Conservation (phyloP, 2,329 filamentous ascomycete genomes). For the Venturia nashicola region DNA sequence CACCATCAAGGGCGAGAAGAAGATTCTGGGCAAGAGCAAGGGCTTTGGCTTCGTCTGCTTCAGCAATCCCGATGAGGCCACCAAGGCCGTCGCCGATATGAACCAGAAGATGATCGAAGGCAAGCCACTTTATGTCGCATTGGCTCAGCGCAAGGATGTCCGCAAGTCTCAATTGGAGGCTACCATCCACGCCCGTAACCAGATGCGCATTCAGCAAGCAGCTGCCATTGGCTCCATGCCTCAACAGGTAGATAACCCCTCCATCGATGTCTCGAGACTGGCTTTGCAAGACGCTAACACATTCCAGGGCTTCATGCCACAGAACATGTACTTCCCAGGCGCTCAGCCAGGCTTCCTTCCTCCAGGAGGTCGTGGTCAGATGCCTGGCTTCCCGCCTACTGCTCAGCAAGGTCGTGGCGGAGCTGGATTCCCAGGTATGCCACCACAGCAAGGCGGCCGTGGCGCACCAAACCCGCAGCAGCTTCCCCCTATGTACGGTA, state of each 20-base stretch:
- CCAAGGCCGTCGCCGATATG: conserved; percentile 98
- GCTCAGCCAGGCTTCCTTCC: conserved; percentile 55
- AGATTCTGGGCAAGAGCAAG: conserved; percentile 89
- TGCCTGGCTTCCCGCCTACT: conserved; percentile 50
- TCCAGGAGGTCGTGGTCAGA: conserved; percentile 44
- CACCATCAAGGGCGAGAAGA: conserved; percentile 47
- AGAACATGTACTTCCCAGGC: conserved; percentile 84
- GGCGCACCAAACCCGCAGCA: conserved; percentile 66
- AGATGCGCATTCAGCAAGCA: conserved; percentile 95
- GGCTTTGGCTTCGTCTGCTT: conserved; percentile 99
- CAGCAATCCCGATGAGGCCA: conserved; percentile 97
- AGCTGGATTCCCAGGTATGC: conserved; percentile 74
- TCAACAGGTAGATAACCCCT: conserved; percentile 33
- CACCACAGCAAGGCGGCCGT: conserved; percentile 68
- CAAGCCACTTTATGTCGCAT: conserved; percentile 95
- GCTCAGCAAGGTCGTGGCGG: conserved; percentile 74
- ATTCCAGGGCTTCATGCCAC: conserved; percentile 63
- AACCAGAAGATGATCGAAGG: conserved; percentile 97
- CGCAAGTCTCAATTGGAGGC: conserved; percentile 93
- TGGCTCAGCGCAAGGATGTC: conserved; percentile 98
- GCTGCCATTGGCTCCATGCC: conserved; percentile 83
- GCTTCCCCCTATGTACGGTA: conserved; percentile 73
- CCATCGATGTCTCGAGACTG: not conserved
- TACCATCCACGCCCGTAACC: conserved; percentile 97
- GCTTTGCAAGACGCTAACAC: conserved; percentile 12